Evolutionary conservation across 2,329 filamentous ascomycete species (phyloP).

Genomic region (Epichloe gansuensis): DNA sequence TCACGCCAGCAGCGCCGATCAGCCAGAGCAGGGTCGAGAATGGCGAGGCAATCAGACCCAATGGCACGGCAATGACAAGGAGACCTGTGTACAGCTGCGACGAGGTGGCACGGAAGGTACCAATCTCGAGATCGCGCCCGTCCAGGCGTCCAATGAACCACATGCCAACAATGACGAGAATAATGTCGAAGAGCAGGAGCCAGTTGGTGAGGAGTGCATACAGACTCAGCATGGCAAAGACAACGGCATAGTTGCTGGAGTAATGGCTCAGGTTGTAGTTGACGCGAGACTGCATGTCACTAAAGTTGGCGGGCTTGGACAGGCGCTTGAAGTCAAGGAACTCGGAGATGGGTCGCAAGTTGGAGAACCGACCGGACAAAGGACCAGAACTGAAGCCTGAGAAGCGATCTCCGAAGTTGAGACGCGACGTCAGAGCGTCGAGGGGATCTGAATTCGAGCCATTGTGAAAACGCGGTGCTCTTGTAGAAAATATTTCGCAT

Average conservation of each 20-base stretch:
- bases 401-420: slow-evolving; percentile 79
- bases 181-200: slow-evolving; percentile 79
- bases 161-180: slow-evolving; percentile 76
- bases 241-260: slow-evolving; percentile 93
- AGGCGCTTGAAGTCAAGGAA: slow-evolving; percentile 94
- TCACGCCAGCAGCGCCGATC: slow-evolving; percentile 87
- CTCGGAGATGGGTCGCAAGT: slow-evolving; percentile 80
- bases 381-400: slow-evolving; percentile 70
- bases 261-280: slow-evolving; percentile 97
- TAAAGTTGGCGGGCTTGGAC: slow-evolving; percentile 86
- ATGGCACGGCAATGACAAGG: slow-evolving; percentile 68
- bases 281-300: slow-evolving; percentile 78
- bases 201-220: slow-evolving; percentile 88
- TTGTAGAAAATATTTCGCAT: not conserved
- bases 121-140: slow-evolving; percentile 79
- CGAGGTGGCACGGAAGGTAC: slow-evolving; percentile 68
- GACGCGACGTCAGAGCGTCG: slow-evolving; percentile 78
- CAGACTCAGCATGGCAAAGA: slow-evolving; percentile 91
- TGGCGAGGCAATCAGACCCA: slow-evolving; percentile 75
- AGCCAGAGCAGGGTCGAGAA: slow-evolving; percentile 85
- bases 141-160: slow-evolving; percentile 85
- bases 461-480: slow-evolving; percentile 32
- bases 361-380: slow-evolving; percentile 73
- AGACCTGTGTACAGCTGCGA: slow-evolving; percentile 91
- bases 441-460: slow-evolving; percentile 84